These are phyloP conservation scores for Yueomyces sp. DNA, from an alignment of 805 yeast genomes.

Conservation along the genomic window DNA sequence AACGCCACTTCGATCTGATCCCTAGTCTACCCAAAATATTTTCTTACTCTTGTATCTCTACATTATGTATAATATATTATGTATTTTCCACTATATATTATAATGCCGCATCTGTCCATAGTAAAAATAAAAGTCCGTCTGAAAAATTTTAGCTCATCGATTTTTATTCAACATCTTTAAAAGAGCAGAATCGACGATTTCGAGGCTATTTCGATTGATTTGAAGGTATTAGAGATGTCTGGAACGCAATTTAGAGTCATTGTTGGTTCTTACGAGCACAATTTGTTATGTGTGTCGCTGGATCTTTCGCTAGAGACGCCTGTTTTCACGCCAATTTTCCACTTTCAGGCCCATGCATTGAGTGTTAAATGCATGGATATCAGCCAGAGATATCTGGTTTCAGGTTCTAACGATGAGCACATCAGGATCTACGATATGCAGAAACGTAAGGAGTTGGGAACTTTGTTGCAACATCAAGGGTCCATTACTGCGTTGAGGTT, in stretches of 20 bases:
- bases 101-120: too few species aligned
- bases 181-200: too few species aligned
- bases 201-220: too few species aligned
- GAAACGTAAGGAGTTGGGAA: slow-evolving; percentile 87
- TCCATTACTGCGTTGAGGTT: slow-evolving; percentile 69
- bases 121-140: too few species aligned
- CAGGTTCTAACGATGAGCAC: slow-evolving; percentile 93
- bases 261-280: slow-evolving; percentile 94
- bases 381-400: slow-evolving; percentile 73
- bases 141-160: too few species aligned
- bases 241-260: slow-evolving; percentile 54
- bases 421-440: slow-evolving; percentile 89
- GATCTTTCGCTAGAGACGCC: slow-evolving; percentile 40
- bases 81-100: too few species aligned
- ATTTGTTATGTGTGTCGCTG: slow-evolving; percentile 69
- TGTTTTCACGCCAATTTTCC: slow-evolving; percentile 85
- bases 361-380: slow-evolving; percentile 77
- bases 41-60: too few species aligned
- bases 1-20: too few species aligned
- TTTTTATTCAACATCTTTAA: too few species aligned
- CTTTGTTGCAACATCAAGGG: slow-evolving; percentile 79
- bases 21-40: too few species aligned
- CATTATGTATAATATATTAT: too few species aligned
- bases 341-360: slow-evolving; percentile 86
- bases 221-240: slow-evolving; percentile 2